These are phyloP conservation scores for Funneliformis caledonium DNA, from an alignment of 371 early-diverging fungal species.

Conservation along the genomic window DNA sequence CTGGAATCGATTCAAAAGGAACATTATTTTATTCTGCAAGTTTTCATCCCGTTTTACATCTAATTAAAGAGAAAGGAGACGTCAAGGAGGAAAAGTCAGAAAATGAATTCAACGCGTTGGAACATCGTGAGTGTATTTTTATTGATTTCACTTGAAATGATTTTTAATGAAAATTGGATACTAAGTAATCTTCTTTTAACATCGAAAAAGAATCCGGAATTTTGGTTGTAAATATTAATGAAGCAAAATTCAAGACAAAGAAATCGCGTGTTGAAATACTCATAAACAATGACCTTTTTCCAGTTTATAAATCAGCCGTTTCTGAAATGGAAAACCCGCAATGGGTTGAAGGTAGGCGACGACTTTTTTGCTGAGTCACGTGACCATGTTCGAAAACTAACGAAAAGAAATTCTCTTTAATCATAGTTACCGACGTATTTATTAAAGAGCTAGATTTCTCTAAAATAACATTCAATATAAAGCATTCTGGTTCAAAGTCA, in stretches of 20 bases:
- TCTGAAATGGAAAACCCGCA: slow-evolving; percentile 46
- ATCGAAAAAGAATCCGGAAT: slow-evolving; percentile 46
- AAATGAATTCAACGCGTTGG: slow-evolving; percentile 10
- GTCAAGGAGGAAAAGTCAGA: slow-evolving; percentile 26
- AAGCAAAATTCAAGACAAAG: slow-evolving; percentile 44
- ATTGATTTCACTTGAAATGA: neutral
- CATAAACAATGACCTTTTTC: slow-evolving; percentile 45
- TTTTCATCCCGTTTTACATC: slow-evolving; percentile 65
- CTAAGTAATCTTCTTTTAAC: too few relatives aligned
- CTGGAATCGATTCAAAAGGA: slow-evolving; percentile 50
- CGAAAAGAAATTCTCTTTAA: neutral
- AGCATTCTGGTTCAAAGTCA: slow-evolving; percentile 40
- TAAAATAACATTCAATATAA: slow-evolving; percentile 57
- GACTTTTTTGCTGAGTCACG: neutral
- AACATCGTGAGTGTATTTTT: slow-evolving; percentile 1
- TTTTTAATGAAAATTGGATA: neutral
- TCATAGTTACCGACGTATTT: slow-evolving; percentile 54
- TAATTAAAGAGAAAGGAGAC: slow-evolving; percentile 47
- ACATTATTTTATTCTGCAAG: slow-evolving; percentile 63
- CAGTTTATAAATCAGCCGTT: slow-evolving; percentile 44
- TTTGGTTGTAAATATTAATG: slow-evolving; percentile 42
- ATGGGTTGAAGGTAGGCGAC: slow-evolving; percentile 42
- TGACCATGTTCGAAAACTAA: neutral
- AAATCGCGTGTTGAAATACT: slow-evolving; percentile 47
- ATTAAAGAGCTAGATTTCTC: slow-evolving; percentile 66